Evolutionary conservation across 345 rosid species (phyloP), one percentile per base, ranked within the genome.

Genomic region (Dipteronia dyeriana): DNA sequence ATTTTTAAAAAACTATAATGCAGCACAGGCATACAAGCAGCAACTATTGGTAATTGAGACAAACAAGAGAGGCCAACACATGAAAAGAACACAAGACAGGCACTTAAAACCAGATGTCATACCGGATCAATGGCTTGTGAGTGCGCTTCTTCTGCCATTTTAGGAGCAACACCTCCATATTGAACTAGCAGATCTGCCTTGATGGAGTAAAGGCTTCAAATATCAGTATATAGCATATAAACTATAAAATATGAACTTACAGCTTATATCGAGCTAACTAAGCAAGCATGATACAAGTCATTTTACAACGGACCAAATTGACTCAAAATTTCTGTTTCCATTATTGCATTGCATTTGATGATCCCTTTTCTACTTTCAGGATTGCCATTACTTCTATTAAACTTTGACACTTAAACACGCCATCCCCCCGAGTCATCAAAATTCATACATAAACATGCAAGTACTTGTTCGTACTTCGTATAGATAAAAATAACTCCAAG

Each of bases 121-220:
- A 93, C 98, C 91, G 82, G 87, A 87, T 93, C 92, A 86, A 95
- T 95, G 61, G 84, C 98, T 78, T 79, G 85, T 3, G 91, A 82
- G 73, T 93, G 99, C 45, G 97, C 98, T 85, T 91, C 96, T 86
- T 91, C 99, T 3, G 99, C 99, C 87, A 90, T 91, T 85, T 92
- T 93, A 34, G 99, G 99, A 80, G 94, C 94, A 60, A 95, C 99
- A 8, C 97, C 99, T 73, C 99, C 99, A 85, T 88, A 93, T 78
- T 71, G 83, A n/a, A 84, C 94, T 57, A 95, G 95, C 84, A 95
- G 70, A 19, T 95, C 92, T 87, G 96, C 97, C 98, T 95, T 88
- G 60, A 86, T 59, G 49, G 9, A 26, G 47, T 57, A 65, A 62
- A 69, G 29, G 17, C 38, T 66, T 49, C 4, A 49, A 49, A 68